Percentiles rank a stretch among this genome's conserved stretches.
These are phyloP conservation scores for Gastrolobium bilobum DNA, from an alignment of 306 rosid species.

Conservation along the genomic window DNA sequence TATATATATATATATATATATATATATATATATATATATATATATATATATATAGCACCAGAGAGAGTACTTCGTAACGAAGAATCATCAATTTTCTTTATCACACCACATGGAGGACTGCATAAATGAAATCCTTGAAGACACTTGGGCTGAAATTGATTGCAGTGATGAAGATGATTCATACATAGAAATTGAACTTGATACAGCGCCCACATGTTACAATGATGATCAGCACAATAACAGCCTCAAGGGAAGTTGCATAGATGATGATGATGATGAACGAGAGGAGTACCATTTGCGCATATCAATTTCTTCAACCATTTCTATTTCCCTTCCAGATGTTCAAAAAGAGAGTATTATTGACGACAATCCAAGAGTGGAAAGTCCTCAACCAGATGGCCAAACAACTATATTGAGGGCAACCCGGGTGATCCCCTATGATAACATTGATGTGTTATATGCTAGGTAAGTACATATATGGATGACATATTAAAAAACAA, in stretches of 20 bases:
- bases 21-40: too few relatives aligned
- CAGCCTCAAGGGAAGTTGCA: not conserved
- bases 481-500: not conserved
- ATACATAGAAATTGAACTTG: constrained; percentile 63
- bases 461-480: constrained; percentile 32
- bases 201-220: not conserved
- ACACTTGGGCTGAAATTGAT: constrained; percentile 41
- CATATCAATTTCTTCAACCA: constrained; percentile 64
- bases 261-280: not conserved
- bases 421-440: not conserved
- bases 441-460: not conserved
- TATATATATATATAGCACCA: too few relatives aligned
- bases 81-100: not conserved
- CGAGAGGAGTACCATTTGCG: constrained; percentile 45
- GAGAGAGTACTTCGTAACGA: too few relatives aligned
- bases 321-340: constrained; percentile 41
- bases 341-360: constrained; percentile 1
- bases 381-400: constrained; percentile 8
- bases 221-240: not conserved
- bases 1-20: too few relatives aligned
- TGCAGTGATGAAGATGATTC: constrained; percentile 49
- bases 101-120: constrained; percentile 6
- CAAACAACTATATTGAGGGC: not conserved
- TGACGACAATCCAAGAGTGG: not conserved
- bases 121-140: not conserved